Evolutionary conservation across 2,329 filamentous ascomycete species (phyloP).

Genomic region (Colletotrichum shisoi): DNA sequence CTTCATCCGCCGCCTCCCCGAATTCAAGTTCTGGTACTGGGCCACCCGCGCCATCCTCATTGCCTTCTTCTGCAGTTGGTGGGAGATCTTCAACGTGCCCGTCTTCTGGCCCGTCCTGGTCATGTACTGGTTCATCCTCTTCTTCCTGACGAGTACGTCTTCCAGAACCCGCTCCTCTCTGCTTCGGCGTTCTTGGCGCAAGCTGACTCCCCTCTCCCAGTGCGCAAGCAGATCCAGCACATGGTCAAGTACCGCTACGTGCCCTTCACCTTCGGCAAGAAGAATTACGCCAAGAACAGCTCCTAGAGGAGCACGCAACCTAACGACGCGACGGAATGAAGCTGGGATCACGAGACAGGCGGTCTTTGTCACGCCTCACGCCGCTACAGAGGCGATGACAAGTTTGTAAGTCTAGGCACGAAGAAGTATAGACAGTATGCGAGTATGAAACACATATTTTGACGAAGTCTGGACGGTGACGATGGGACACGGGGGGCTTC

Average conservation of each 20-base stretch:
- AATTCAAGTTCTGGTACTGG: constrained; percentile 99
- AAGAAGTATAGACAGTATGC: constrained; percentile 29
- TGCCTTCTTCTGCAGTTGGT: constrained; percentile 89
- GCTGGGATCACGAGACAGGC: constrained; percentile 1
- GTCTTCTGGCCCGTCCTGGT: constrained; percentile 99
- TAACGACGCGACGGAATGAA: constrained; percentile 25
- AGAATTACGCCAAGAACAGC: constrained; percentile 75
- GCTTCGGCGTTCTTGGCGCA: constrained; percentile 6
- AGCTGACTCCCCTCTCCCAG: constrained; percentile 55
- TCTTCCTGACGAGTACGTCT: constrained; percentile 88
- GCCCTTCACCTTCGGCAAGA: constrained; percentile 90
- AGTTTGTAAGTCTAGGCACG: constrained; percentile 34
- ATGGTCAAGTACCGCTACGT: constrained; percentile 99
- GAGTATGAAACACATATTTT: constrained; percentile 18
- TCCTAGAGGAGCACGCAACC: constrained; percentile 44
- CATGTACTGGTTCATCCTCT: constrained; percentile 98
- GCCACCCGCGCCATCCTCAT: constrained; percentile 87
- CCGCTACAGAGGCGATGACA: neutral
- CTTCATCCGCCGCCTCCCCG: constrained; percentile 92
- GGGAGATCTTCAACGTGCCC: constrained; percentile 91
- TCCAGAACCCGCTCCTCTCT: constrained; percentile 12
- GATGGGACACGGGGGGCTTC: constrained; percentile 9
- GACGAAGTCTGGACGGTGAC: constrained; percentile 20
- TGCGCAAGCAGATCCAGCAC: constrained; percentile 99
- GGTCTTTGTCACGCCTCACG: constrained; percentile 11